A percentile compares a stretch with the other conserved stretches of the same genome.
phyloP scores from a whole-genome alignment of 139 green algal genomes.

The Auxenochlorella pyrenoidosa region DNA sequence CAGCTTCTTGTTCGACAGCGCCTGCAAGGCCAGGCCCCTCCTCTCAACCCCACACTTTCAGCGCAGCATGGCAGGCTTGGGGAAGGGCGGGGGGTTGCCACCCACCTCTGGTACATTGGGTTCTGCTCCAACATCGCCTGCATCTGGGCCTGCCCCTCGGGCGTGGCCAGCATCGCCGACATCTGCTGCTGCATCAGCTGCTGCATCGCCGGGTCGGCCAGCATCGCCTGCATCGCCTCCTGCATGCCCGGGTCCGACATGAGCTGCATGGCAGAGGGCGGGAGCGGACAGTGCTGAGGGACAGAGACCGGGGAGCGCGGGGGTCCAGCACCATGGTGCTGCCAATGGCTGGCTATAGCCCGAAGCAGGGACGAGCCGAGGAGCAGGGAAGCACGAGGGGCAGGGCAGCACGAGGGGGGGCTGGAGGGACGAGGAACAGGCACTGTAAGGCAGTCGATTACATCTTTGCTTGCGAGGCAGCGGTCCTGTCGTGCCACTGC shows the following conservation, averaged over 20 bases:
- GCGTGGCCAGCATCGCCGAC: conserved; percentile 66
- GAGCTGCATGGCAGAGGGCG: neutral
- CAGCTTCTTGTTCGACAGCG: no score
- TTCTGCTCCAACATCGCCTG: conserved; percentile 69
- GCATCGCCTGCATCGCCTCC: conserved; percentile 76
- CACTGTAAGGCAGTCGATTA: neutral
- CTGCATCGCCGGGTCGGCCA: conserved; percentile 60
- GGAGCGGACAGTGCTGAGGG: neutral
- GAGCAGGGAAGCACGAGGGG: no score
- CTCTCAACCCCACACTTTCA: no score
- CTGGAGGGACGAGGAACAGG: no score
- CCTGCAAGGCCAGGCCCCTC: no score
- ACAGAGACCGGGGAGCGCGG: neutral
- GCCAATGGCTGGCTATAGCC: no score
- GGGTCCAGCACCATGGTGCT: no score
- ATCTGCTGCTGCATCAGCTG: conserved; percentile 45
- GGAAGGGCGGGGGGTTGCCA: conserved; percentile 14
- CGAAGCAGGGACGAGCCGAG: no score
- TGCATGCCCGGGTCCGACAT: conserved; percentile 41
- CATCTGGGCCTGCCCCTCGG: conserved; percentile 57
- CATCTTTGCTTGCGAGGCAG: no score
- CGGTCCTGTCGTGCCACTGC: neutral
- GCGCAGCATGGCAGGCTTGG: neutral
- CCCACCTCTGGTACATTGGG: conserved; percentile 54
- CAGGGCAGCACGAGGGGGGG: no score